Conservation (phyloP, 2,329 filamentous ascomycete genomes). For the Aspergillus fischeri region DNA sequence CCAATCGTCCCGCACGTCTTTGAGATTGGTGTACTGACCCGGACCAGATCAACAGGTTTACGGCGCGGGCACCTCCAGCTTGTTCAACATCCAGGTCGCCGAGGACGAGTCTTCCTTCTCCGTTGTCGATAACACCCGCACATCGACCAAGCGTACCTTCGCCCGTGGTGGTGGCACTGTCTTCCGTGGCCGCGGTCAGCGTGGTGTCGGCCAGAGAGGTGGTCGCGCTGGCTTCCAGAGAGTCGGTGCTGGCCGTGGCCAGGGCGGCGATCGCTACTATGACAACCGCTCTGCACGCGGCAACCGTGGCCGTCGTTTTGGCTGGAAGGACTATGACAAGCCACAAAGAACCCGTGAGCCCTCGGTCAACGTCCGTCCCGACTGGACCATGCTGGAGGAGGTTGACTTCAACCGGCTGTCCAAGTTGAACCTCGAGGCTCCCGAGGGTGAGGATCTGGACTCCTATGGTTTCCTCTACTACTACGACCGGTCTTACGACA, state of each 20-base stretch:
- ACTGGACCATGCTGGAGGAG: constrained; percentile 95
- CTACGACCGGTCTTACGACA: constrained; percentile 95
- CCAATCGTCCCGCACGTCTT: background rate
- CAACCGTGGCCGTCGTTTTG: constrained; percentile 77
- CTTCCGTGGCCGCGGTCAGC: constrained; percentile 72
- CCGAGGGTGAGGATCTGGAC: constrained; percentile 92
- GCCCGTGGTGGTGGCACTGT: constrained; percentile 83
- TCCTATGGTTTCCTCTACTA: constrained; percentile 97
- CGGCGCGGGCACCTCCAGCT: constrained; percentile 77
- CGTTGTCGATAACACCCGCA: constrained; percentile 90
- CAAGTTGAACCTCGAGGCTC: constrained; percentile 93
- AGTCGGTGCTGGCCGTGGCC: constrained; percentile 63
- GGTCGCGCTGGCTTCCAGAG: constrained; percentile 70
- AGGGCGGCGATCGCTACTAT: constrained; percentile 61
- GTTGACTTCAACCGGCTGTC: constrained; percentile 94
- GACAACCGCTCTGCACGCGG: constrained; percentile 68
- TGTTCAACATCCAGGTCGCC: constrained; percentile 85
- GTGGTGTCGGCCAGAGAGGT: constrained; percentile 69
- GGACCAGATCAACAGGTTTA: constrained; percentile 88
- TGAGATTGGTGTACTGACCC: background rate
- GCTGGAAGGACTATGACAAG: constrained; percentile 99
- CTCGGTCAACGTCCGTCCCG: constrained; percentile 90
- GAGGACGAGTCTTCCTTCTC: constrained; percentile 98
- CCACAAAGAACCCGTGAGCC: constrained; percentile 93
- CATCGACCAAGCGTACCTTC: constrained; percentile 78